A percentile compares a stretch with the other conserved stretches of the same genome.
These are phyloP conservation scores for Dimocarpus longan DNA, from an alignment of 345 rosid species.

Conservation along the genomic window DNA sequence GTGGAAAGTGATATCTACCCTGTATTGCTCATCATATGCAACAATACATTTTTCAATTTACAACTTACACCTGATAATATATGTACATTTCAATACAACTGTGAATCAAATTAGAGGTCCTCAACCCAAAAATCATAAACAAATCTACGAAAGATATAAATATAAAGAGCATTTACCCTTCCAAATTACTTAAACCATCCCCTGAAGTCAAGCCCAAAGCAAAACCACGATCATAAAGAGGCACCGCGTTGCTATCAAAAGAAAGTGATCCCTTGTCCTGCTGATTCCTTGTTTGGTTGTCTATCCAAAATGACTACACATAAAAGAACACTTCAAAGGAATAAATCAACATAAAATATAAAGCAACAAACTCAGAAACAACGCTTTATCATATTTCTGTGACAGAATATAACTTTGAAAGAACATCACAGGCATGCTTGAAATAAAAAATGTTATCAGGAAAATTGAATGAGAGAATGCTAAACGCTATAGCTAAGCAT, in stretches of 20 bases:
- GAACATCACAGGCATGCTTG: not conserved
- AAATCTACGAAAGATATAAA: slow-evolving; percentile 6
- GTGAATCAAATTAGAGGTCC: not conserved
- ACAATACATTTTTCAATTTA: not conserved
- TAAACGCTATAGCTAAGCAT: not conserved
- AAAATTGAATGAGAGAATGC: not conserved
- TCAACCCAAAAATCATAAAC: slow-evolving; percentile 2
- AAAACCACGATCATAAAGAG: slow-evolving; percentile 91
- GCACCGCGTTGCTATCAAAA: slow-evolving; percentile 55
- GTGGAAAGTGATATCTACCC: not conserved
- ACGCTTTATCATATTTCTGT: not conserved
- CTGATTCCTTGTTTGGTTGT: slow-evolving; percentile 51
- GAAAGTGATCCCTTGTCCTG: slow-evolving; percentile 38
- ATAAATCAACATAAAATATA: slow-evolving; percentile 8
- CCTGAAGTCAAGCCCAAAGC: slow-evolving; percentile 73
- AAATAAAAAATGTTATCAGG: slow-evolving; percentile 2
- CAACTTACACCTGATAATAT: not conserved
- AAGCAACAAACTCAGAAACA: not conserved
- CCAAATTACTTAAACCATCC: slow-evolving; percentile 62
- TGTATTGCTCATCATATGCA: not conserved
- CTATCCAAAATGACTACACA: slow-evolving; percentile 89
- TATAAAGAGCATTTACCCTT: slow-evolving; percentile 51
- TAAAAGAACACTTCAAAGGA: slow-evolving; percentile 28
- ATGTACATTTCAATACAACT: not conserved
- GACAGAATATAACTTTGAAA: not conserved